phyloP scores from a whole-genome alignment of 257 asterid species.

The Solanum ossicruentum region DNA sequence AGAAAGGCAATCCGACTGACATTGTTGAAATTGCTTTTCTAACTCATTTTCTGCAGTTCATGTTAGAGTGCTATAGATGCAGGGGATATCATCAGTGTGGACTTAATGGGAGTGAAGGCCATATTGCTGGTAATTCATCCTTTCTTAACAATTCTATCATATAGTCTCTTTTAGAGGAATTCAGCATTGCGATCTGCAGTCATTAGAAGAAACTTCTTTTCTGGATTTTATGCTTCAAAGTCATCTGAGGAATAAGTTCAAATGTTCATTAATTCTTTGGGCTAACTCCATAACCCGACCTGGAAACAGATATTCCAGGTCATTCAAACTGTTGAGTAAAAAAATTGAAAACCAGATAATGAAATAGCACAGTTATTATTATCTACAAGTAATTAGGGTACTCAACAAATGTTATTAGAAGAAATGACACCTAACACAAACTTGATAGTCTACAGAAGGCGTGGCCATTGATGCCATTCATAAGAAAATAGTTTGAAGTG shows the following conservation, averaged over 20 bases:
- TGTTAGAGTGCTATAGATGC: constrained; percentile 9
- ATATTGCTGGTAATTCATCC: too few relatives aligned
- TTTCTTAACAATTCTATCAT: too few relatives aligned
- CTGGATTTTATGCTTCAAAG: too few relatives aligned
- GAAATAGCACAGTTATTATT: not conserved
- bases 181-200: too few relatives aligned
- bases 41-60: constrained; percentile 12
- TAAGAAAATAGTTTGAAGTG: not conserved
- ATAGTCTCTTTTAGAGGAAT: too few relatives aligned
- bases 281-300: too few relatives aligned
- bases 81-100: not conserved
- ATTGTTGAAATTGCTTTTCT: not conserved
- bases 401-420: not conserved
- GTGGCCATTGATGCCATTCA: not conserved
- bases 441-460: not conserved
- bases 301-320: too few relatives aligned
- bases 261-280: too few relatives aligned
- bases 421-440: not conserved
- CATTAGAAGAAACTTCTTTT: too few relatives aligned
- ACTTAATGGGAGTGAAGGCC: not conserved
- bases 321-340: not conserved
- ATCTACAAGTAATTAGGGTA: not conserved
- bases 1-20: not conserved
- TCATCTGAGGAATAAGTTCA: too few relatives aligned
- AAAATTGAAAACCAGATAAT: not conserved